Conservation (phyloP, 2,329 filamentous ascomycete species). For the Cercospora beticola region DNA sequence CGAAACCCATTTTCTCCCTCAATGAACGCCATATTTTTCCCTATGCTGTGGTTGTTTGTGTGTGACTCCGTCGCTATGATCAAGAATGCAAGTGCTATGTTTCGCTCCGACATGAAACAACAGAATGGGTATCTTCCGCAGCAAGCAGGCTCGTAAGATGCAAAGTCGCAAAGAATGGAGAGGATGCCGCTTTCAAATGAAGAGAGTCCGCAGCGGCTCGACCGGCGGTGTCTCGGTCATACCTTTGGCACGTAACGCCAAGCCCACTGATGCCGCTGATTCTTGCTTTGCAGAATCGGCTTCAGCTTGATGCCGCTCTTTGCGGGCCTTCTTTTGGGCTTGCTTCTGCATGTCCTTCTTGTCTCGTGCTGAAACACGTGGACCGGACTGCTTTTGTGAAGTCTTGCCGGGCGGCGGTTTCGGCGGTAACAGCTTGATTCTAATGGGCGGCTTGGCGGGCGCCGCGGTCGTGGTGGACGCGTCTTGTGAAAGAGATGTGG, state of each 20-base stretch:
- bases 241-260: slow-evolving; percentile 36
- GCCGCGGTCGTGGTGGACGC: slow-evolving; percentile 12
- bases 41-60: slow-evolving; percentile 2
- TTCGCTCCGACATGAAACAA: slow-evolving; percentile 18
- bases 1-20: slow-evolving; percentile 1
- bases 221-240: slow-evolving; percentile 39
- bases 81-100: slow-evolving; percentile 20
- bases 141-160: slow-evolving; percentile 16
- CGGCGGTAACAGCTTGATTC: slow-evolving; percentile 39
- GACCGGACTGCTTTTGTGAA: slow-evolving; percentile 38
- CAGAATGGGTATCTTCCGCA: slow-evolving; percentile 22
- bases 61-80: slow-evolving; percentile 19
- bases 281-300: slow-evolving; percentile 20
- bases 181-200: slow-evolving; percentile 35
- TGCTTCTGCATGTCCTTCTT: slow-evolving; percentile 44
- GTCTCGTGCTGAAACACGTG: slow-evolving; percentile 40
- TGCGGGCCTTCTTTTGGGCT: slow-evolving; percentile 44
- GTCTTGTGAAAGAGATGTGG: not conserved
- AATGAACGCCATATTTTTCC: slow-evolving; percentile 8
- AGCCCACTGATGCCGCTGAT: slow-evolving; percentile 29
- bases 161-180: slow-evolving; percentile 11
- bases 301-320: slow-evolving; percentile 39
- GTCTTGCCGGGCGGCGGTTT: slow-evolving; percentile 38
- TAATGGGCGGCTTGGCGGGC: slow-evolving; percentile 29
- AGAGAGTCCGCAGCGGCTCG: slow-evolving; percentile 41